Percentiles rank a stretch among this genome's conserved stretches.
These are phyloP conservation scores for Citrus australasica DNA, from an alignment of 345 rosid genomes.

Conservation along the genomic window DNA sequence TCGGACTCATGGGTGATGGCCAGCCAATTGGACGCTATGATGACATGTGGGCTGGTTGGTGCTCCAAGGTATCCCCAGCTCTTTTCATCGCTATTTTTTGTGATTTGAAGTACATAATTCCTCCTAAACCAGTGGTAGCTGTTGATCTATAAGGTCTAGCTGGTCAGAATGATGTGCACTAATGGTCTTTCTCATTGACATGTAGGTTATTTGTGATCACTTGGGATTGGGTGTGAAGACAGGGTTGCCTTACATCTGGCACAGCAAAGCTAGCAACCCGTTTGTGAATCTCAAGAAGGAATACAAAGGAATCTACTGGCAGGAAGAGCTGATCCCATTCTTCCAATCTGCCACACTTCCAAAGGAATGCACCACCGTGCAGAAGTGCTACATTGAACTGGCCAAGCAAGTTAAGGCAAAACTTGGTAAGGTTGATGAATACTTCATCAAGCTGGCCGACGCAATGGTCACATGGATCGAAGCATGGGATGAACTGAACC, in stretches of 20 bases:
- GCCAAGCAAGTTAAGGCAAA: constrained; percentile 77
- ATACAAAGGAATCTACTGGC: constrained; percentile 94
- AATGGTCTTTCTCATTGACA: not conserved
- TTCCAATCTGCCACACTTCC: constrained; percentile 70
- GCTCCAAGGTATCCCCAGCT: constrained; percentile 43
- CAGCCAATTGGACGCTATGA: constrained; percentile 87
- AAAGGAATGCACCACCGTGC: constrained; percentile 79
- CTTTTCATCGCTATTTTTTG: not conserved
- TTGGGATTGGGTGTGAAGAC: constrained; percentile 85
- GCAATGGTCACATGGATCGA: constrained; percentile 93
- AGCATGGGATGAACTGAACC: constrained; percentile 94
- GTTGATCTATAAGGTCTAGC: constrained; percentile 26
- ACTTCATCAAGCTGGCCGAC: constrained; percentile 78
- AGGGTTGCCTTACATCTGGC: constrained; percentile 86
- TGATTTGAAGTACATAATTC: not conserved
- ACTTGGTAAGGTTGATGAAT: constrained; percentile 65
- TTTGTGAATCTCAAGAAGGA: constrained; percentile 88
- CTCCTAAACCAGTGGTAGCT: not conserved
- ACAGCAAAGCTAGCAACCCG: constrained; percentile 95
- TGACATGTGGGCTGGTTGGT: constrained; percentile 98
- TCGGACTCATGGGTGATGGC: constrained; percentile 89
- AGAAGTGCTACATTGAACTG: constrained; percentile 81
- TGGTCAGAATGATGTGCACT: not conserved
- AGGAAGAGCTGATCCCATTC: constrained; percentile 90
- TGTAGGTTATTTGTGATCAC: constrained; percentile 82